Evolutionary conservation across 176 grass and related monocot genomes (phyloP).

Genomic region (Oryza officinalis): DNA sequence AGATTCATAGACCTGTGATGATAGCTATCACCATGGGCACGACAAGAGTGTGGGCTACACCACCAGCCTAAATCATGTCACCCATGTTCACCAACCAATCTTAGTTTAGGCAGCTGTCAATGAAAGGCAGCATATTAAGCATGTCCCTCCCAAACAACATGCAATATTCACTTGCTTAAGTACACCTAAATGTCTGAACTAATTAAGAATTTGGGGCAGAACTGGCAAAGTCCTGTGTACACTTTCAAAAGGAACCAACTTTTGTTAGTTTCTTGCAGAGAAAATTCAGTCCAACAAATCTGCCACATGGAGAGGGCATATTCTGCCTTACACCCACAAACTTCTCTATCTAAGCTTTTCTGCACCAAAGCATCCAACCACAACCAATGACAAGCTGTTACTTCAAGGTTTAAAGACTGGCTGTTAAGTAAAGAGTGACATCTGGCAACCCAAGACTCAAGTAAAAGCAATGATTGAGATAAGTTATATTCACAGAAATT

Average conservation of each 20-base stretch:
- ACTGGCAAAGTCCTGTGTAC: constrained; percentile 25
- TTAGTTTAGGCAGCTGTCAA: constrained; percentile 38
- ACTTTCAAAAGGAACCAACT: constrained; percentile 30
- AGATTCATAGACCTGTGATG: constrained; percentile 30
- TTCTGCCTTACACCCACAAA: constrained; percentile 38
- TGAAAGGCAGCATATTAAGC: constrained; percentile 31
- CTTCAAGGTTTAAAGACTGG: constrained; percentile 32
- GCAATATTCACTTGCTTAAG: not conserved
- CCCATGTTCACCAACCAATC: constrained; percentile 49
- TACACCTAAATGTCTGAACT: constrained; percentile 30
- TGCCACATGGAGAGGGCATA: constrained; percentile 36
- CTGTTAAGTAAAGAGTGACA: constrained; percentile 17
- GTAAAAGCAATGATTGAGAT: constrained; percentile 60
- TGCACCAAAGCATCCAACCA: constrained; percentile 24
- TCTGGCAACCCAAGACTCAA: constrained; percentile 30
- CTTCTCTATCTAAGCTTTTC: constrained; percentile 25
- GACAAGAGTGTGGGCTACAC: constrained; percentile 28
- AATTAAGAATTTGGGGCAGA: constrained; percentile 26
- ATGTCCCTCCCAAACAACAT: not conserved
- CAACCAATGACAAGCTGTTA: constrained; percentile 37
- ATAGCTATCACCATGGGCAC: constrained; percentile 25
- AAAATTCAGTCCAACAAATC: not conserved
- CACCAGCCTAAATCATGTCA: constrained; percentile 52
- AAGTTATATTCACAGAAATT: constrained; percentile 69
- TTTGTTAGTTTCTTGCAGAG: constrained; percentile 10